phyloP scores from a whole-genome alignment of 306 rosid species.

The Cicer pinnatifidum region DNA sequence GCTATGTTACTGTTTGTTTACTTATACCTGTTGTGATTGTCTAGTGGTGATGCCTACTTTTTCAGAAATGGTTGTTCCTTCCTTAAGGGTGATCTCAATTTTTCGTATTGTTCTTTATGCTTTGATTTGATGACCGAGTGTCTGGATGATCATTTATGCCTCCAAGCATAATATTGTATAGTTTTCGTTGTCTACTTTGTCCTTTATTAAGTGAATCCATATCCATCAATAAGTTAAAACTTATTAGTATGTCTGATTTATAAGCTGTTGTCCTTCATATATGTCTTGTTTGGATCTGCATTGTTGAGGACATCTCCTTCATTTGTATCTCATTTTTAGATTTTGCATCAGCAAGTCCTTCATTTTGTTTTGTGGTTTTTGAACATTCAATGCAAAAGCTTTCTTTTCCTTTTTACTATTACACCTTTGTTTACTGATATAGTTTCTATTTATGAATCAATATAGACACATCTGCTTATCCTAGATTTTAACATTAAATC shows the following conservation, averaged over 20 bases:
- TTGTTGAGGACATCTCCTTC: conserved; percentile 11
- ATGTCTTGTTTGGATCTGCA: conserved; percentile 17
- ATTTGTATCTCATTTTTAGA: conserved; percentile 8
- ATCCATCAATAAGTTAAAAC: conserved; percentile 1
- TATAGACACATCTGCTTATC: conserved; percentile 2
- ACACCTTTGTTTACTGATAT: conserved; percentile 5
- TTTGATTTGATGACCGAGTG: conserved; percentile 6
- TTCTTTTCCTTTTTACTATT: background rate
- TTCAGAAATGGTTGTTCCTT: conserved; percentile 19
- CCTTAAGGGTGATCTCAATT: background rate
- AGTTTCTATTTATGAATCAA: conserved; percentile 13
- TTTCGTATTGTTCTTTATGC: background rate
- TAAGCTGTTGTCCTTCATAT: conserved; percentile 22
- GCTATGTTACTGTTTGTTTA: background rate
- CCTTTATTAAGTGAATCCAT: background rate
- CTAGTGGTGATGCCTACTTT: background rate
- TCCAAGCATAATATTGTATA: conserved; percentile 5
- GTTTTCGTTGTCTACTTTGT: conserved; percentile 26
- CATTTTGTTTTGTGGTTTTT: conserved; percentile 17
- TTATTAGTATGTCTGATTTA: conserved; percentile 10
- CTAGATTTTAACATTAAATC: conserved; percentile 32
- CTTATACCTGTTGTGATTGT: background rate
- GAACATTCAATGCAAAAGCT: background rate
- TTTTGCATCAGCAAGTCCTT: background rate
- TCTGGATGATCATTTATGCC: background rate